Evolutionary conservation across 495 filamentous ascomycete species (phyloP).

Genomic region (Aspergillus asperescens): DNA sequence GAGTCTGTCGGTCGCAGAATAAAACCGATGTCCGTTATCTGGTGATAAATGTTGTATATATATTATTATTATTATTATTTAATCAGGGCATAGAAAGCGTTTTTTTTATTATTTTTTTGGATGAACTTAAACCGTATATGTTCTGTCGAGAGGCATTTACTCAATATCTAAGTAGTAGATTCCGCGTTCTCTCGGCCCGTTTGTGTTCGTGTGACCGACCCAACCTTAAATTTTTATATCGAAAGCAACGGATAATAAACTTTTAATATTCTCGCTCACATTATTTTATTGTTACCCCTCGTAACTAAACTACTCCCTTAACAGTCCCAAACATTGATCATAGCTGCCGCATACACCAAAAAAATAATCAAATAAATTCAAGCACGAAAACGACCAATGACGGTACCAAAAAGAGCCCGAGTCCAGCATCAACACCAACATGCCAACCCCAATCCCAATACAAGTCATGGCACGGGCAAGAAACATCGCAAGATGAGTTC

Average conservation of each 20-base stretch:
- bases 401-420: constrained; percentile 18
- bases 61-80: constrained; percentile 15
- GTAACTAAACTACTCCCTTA: no score
- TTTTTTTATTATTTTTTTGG: background rate
- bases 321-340: no score
- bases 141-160: no score
- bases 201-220: no score
- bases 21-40: constrained; percentile 1
- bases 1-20: background rate
- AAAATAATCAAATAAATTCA: background rate
- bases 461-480: constrained; percentile 5
- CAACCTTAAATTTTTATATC: no score
- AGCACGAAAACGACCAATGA: no score
- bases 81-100: constrained; percentile 20
- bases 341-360: background rate
- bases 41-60: constrained; percentile 20
- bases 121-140: background rate
- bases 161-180: no score
- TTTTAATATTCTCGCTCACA: no score
- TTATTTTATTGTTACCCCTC: no score
- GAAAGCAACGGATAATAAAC: no score
- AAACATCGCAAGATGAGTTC: constrained; percentile 25
- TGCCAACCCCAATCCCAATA: background rate
- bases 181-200: no score
- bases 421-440: background rate